Evolutionary conservation across 2,329 filamentous ascomycete species (phyloP).

Genomic region (Xylariaceae sp.): DNA sequence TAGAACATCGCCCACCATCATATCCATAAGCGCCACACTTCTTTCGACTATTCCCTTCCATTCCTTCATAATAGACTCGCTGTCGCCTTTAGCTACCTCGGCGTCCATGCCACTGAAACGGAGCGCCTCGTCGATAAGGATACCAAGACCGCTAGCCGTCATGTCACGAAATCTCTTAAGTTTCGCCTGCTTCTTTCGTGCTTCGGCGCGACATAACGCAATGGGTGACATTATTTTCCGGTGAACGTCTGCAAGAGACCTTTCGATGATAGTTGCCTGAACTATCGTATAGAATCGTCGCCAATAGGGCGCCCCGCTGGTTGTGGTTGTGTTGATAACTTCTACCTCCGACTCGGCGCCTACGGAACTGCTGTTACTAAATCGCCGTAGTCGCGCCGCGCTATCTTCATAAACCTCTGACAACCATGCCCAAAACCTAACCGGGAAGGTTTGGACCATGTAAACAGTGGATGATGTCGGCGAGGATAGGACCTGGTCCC

Average conservation of each 20-base stretch:
- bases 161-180: conserved; percentile 70
- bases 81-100: conserved; percentile 48
- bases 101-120: conserved; percentile 56
- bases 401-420: conserved; percentile 64
- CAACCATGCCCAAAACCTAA: conserved; percentile 66
- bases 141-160: conserved; percentile 78
- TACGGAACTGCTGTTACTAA: conserved; percentile 24
- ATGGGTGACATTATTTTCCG: conserved; percentile 71
- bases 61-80: conserved; percentile 39
- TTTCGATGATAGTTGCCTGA: conserved; percentile 65
- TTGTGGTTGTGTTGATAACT: conserved; percentile 29
- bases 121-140: conserved; percentile 81
- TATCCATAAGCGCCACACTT: conserved; percentile 80
- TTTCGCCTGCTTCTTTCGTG: conserved; percentile 64
- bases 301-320: conserved; percentile 49
- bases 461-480: conserved; percentile 76
- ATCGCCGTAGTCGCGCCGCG: conserved; percentile 39
- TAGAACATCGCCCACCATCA: conserved; percentile 68
- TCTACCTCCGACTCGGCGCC: conserved; percentile 30
- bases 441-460: conserved; percentile 76
- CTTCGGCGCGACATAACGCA: conserved; percentile 67
- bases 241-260: conserved; percentile 65
- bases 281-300: conserved; percentile 75
- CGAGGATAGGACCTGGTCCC: conserved; percentile 81
- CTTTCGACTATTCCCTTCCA: conserved; percentile 70